A percentile compares a stretch with the other conserved stretches of the same genome.
These are phyloP conservation scores for Dactylellina leptospora DNA, from an alignment of 2,329 filamentous ascomycete genomes.

Conservation along the genomic window DNA sequence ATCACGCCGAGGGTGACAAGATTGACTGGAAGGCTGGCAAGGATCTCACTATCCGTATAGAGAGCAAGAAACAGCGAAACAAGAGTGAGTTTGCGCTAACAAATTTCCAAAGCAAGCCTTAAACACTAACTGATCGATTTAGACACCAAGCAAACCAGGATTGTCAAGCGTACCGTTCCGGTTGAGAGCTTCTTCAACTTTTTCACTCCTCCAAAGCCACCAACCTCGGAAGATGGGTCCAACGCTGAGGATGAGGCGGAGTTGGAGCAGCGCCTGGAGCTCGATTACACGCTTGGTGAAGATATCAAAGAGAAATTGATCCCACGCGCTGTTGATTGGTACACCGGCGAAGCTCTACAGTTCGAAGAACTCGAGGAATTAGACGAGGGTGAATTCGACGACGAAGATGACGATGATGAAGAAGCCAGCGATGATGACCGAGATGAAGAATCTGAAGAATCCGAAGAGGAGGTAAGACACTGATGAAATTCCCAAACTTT, in stretches of 20 bases:
- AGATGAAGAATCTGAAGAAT: slow-evolving; percentile 82
- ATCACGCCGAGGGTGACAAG: slow-evolving; percentile 97
- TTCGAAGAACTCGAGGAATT: slow-evolving; percentile 92
- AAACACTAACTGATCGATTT: slow-evolving; percentile 54
- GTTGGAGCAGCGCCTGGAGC: slow-evolving; percentile 95
- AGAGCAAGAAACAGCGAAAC: slow-evolving; percentile 99
- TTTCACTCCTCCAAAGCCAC: slow-evolving; percentile 93
- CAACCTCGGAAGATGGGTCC: slow-evolving; percentile 69
- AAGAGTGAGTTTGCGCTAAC: slow-evolving; percentile 75
- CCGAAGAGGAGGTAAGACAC: slow-evolving; percentile 74
- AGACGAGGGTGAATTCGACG: slow-evolving; percentile 83
- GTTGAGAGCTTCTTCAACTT: slow-evolving; percentile 99
- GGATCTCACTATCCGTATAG: slow-evolving; percentile 90
- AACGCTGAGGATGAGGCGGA: slow-evolving; percentile 78
- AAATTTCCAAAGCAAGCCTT: neutral
- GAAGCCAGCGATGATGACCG: slow-evolving; percentile 79
- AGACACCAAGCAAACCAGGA: slow-evolving; percentile 99
- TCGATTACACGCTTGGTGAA: slow-evolving; percentile 98
- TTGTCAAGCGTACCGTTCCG: slow-evolving; percentile 98
- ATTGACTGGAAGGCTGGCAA: slow-evolving; percentile 95
- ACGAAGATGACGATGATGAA: slow-evolving; percentile 91
- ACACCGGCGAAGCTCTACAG: slow-evolving; percentile 95
- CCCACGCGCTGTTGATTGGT: slow-evolving; percentile 98
- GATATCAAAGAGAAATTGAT: slow-evolving; percentile 99
- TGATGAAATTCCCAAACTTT: slow-evolving; percentile 57